These are phyloP conservation scores for Umbelopsis vinacea DNA, from an alignment of 192 early-diverging fungal species.

Conservation along the genomic window DNA sequence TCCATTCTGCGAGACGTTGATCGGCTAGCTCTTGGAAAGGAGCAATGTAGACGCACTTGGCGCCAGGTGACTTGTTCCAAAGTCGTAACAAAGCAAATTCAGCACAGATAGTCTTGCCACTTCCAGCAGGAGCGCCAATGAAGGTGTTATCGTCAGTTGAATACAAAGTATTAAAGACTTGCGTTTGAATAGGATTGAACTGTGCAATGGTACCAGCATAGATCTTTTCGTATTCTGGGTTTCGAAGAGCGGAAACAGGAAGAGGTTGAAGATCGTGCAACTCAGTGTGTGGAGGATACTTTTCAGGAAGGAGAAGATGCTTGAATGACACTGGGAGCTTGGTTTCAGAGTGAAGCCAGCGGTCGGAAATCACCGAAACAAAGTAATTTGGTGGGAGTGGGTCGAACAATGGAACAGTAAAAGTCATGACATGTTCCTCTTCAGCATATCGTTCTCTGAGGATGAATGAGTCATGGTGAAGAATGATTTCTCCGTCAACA, in stretches of 20 bases:
- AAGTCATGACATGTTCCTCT: conserved; percentile 72
- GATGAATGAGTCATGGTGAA: conserved; percentile 92
- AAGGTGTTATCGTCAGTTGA: conserved; percentile 82
- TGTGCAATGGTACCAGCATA: conserved; percentile 86
- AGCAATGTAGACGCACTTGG: conserved; percentile 93
- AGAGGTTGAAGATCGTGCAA: conserved; percentile 92
- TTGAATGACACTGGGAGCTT: conserved; percentile 88
- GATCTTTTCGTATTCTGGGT: conserved; percentile 84
- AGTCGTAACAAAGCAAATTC: conserved; percentile 92
- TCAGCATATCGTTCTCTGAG: conserved; percentile 70
- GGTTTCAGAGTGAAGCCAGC: conserved; percentile 92
- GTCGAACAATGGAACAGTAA: conserved; percentile 93
- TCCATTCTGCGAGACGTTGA: conserved; percentile 93
- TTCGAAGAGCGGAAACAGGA: conserved; percentile 81
- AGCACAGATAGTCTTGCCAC: conserved; percentile 96
- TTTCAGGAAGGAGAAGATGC: conserved; percentile 87
- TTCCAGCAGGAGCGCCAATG: conserved; percentile 96
- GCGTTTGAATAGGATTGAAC: conserved; percentile 99
- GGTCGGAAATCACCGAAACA: conserved; percentile 92
- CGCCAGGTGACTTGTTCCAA: conserved; percentile 60
- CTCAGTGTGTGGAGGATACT: conserved; percentile 87
- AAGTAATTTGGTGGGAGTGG: conserved; percentile 90
- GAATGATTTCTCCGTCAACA: conserved; percentile 82
- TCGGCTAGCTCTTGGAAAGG: conserved; percentile 97
- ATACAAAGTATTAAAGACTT: conserved; percentile 98